Evolutionary conservation across 768 basidiomycete genomes (phyloP), one percentile per base, ranked within the genome.

Genomic region (Termitomyces sp.): DNA sequence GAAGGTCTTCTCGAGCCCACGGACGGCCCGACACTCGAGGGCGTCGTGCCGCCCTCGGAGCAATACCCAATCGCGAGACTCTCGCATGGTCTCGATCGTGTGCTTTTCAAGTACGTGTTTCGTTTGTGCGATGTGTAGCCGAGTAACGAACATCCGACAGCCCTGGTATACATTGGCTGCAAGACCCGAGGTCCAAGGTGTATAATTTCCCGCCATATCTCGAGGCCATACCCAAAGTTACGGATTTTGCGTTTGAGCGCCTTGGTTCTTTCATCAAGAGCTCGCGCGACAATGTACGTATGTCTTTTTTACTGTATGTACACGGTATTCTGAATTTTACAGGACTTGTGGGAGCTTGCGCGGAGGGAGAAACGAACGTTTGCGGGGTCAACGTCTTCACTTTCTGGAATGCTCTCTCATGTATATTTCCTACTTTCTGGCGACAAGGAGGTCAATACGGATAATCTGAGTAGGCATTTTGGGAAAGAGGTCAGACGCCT

Each of bases 321-420:
- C n/a, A n/a, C n/a, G n/a, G n/a, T n/a, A n/a, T n/a, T n/a, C n/a
- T n/a, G n/a, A n/a, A n/a, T n/a, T 8, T 13, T 4, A 10, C 54
- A 94, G 88, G 88, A 92, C 56, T 72, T 96, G 10, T 76, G 77
- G 59, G 64, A 65, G 10, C 71, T 96, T 14, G 88, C 90, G 1
- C 76, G 79, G 61, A 69, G 72, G 43, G 77, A 90, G 59, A 71
- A 78, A 0, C 80, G 81, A 43, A 75, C 65, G 27, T 97, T 90
- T 67, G 82, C 83, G 2, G 96, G 95, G 4, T 95, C 92, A 3
- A 98, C 95, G 0, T 96, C 94, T 8, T 94, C 92, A 1, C 70
- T 97, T 52, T 87, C 92, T 0, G 86, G 89, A 36, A 84, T 94
- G 64, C 76, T 97, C 43, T 79, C 84, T 44, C 94, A 98, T 48